Percentiles rank a stretch among this genome's conserved stretches.
These are phyloP conservation scores for Malus fusca DNA, from an alignment of 306 rosid genomes.

Conservation along the genomic window DNA sequence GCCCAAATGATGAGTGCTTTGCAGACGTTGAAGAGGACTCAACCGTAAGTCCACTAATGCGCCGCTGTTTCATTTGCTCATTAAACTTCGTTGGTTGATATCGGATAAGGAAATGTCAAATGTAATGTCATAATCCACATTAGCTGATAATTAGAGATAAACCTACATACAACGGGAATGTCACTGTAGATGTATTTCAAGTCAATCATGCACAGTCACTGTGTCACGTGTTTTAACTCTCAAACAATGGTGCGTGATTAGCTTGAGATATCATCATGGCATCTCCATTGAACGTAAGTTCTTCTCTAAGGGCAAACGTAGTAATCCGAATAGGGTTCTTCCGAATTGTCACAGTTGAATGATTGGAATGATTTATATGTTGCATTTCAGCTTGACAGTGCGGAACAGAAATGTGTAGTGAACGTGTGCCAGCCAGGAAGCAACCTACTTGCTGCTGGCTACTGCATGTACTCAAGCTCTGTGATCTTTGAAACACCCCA, in stretches of 20 bases:
- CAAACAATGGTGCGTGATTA: not conserved
- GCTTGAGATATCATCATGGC: not conserved
- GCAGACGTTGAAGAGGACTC: constrained; percentile 57
- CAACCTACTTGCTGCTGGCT: constrained; percentile 96
- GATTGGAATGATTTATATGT: not conserved
- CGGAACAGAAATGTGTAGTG: constrained; percentile 63
- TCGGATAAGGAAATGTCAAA: not conserved
- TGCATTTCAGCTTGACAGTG: constrained; percentile 52
- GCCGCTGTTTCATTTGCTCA: not conserved
- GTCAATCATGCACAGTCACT: no score
- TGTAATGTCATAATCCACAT: not conserved
- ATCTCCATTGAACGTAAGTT: not conserved
- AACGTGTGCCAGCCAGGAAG: constrained; percentile 96
- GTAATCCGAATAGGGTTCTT: not conserved
- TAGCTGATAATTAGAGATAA: not conserved
- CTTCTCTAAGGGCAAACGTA: not conserved
- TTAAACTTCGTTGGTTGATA: not conserved
- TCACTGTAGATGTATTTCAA: not conserved
- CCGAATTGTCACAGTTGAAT: not conserved
- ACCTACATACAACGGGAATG: not conserved
- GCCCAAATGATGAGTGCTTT: constrained; percentile 92
- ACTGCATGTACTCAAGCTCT: constrained; percentile 98
- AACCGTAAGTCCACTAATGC: constrained; percentile 37
- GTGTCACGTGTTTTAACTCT: not conserved
- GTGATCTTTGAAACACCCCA: constrained; percentile 83